Evolutionary conservation across 441 rosid species (phyloP).

Genomic region (Rhodomyrtus psidioides): DNA sequence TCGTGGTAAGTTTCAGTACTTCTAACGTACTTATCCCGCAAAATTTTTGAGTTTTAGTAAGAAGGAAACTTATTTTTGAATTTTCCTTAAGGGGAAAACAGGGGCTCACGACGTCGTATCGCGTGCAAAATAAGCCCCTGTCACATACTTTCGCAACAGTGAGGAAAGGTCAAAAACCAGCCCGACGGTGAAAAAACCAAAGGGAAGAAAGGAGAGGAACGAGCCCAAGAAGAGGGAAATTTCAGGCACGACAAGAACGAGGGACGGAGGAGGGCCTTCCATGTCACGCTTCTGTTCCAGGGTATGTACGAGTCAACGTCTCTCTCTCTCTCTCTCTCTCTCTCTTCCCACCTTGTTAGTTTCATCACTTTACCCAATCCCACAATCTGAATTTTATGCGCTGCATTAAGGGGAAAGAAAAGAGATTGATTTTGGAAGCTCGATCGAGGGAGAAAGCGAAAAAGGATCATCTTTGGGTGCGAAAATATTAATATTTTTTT

Average conservation of each 20-base stretch:
- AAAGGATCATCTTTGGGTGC: neutral
- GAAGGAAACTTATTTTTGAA: no score
- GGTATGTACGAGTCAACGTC: neutral
- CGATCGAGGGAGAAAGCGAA: neutral
- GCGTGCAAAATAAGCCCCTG: neutral
- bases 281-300: neutral
- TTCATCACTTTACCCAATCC: neutral
- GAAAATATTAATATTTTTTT: neutral
- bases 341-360: neutral
- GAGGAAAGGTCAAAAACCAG: no score
- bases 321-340: neutral
- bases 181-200: neutral
- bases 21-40: neutral
- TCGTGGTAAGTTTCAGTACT: neutral
- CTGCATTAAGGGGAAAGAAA: neutral
- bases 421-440: neutral
- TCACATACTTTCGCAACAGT: neutral
- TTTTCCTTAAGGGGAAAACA: neutral
- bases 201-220: neutral
- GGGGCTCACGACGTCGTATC: neutral
- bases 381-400: neutral
- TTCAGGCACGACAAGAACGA: neutral
- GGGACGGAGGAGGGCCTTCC: neutral
- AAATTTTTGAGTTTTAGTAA: no score
- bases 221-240: neutral